A percentile compares a stretch with the other conserved stretches of the same genome.
phyloP scores from a whole-genome alignment of 495 filamentous ascomycete species.

The Aspergillus coremiiformis region DNA sequence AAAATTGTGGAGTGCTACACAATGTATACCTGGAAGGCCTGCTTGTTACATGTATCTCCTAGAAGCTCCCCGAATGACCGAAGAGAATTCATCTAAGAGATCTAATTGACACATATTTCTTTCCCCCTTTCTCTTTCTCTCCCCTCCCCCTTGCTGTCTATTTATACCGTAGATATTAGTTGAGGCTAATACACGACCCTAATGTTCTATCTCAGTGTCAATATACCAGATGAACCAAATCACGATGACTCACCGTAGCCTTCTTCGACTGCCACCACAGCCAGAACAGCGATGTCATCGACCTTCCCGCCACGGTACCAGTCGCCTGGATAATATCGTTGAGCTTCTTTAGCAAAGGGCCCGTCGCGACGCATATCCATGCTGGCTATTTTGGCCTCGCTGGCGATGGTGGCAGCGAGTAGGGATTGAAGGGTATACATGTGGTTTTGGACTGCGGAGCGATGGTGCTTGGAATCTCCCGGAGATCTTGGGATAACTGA shows the following conservation, averaged over 20 bases:
- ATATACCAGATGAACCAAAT: too few species aligned
- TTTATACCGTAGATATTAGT: not conserved
- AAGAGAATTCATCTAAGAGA: too few species aligned
- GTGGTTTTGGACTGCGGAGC: not conserved
- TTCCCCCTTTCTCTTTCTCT: too few species aligned
- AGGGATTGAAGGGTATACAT: conserved; percentile 56
- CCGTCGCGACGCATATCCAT: conserved; percentile 70
- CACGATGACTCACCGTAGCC: not conserved
- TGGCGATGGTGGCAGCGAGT: conserved; percentile 69
- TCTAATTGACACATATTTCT: too few species aligned
- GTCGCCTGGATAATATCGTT: conserved; percentile 76
- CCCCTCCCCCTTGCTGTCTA: too few species aligned
- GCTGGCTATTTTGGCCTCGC: conserved; percentile 78
- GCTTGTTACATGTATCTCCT: too few species aligned
- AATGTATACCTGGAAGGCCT: too few species aligned
- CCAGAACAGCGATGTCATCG: conserved; percentile 81
- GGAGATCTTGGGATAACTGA: conserved; percentile 16
- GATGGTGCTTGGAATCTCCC: conserved; percentile 7
- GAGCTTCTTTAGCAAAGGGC: conserved; percentile 90
- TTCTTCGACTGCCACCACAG: conserved; percentile 57
- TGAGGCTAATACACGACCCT: not conserved
- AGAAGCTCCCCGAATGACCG: too few species aligned
- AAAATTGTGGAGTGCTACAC: too few species aligned
- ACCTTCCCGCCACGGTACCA: conserved; percentile 80
- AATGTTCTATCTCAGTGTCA: not conserved